Percentiles rank a stretch among this genome's conserved stretches.
Evolutionary conservation across 2,329 filamentous ascomycete species (phyloP).

Genomic region (Apiospora koreana): DNA sequence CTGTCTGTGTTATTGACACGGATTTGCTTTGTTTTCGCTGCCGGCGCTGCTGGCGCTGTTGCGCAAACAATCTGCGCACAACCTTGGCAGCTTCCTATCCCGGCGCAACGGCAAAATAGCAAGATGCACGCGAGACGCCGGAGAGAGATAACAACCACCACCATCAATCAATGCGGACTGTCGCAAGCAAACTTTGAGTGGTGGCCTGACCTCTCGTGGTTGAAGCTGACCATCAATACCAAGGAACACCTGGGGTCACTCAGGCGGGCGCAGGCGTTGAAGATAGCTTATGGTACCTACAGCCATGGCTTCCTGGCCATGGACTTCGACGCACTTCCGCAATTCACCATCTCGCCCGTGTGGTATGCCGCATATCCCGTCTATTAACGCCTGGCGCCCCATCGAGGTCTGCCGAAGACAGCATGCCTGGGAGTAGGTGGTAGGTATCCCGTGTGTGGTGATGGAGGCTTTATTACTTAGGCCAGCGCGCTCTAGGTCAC

Average conservation of each 20-base stretch:
- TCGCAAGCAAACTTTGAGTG: not conserved
- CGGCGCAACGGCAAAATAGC: constrained; percentile 9
- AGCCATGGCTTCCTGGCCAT: not conserved
- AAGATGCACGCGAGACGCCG: not conserved
- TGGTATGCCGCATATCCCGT: not conserved
- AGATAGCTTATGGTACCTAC: not conserved
- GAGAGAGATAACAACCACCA: not conserved
- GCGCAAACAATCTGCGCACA: constrained; percentile 6
- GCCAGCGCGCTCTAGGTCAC: not conserved
- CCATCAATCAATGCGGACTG: not conserved
- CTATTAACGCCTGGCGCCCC: not conserved
- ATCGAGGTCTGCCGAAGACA: constrained; percentile 1
- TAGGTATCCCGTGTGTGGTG: not conserved
- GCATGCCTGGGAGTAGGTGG: not conserved
- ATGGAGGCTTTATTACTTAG: constrained; percentile 1
- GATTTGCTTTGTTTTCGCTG: constrained; percentile 13
- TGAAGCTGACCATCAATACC: not conserved
- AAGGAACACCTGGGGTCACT: not conserved
- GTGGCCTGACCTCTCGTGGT: not conserved
- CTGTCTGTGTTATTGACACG: not conserved
- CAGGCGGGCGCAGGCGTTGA: not conserved
- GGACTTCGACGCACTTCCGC: not conserved
- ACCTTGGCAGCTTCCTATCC: constrained; percentile 10
- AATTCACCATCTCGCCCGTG: not conserved
- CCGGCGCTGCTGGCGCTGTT: not conserved